A percentile compares a stretch with the other conserved stretches of the same genome.
These are phyloP conservation scores for Ustilago tritici DNA, from an alignment of 1,284 basidiomycete species.

Conservation along the genomic window DNA sequence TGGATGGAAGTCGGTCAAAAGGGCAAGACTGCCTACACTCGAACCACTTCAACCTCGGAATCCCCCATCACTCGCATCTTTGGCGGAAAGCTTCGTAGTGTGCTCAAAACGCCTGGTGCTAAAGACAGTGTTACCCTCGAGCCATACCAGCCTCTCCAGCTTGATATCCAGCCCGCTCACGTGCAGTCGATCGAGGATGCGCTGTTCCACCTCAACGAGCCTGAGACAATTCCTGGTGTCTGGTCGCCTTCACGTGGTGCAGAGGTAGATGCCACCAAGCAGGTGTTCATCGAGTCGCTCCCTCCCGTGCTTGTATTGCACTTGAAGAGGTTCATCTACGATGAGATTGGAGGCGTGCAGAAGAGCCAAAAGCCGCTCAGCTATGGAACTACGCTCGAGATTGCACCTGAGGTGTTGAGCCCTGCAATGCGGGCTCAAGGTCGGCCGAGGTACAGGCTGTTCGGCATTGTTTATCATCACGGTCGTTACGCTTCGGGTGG, in stretches of 20 bases:
- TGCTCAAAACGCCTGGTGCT: constrained; percentile 82
- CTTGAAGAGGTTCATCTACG: constrained; percentile 92
- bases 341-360: constrained; percentile 82
- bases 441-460: constrained; percentile 81
- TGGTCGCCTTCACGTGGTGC: constrained; percentile 67
- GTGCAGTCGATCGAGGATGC: constrained; percentile 87
- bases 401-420: constrained; percentile 71
- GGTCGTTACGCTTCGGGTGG: constrained; percentile 90
- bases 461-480: constrained; percentile 94
- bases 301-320: constrained; percentile 90
- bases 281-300: constrained; percentile 85
- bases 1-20: constrained; percentile 95
- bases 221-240: constrained; percentile 83
- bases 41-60: constrained; percentile 82
- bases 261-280: constrained; percentile 85
- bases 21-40: constrained; percentile 84
- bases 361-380: constrained; percentile 86
- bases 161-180: constrained; percentile 82
- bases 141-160: constrained; percentile 88
- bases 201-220: constrained; percentile 80
- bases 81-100: constrained; percentile 91
- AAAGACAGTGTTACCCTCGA: constrained; percentile 89
- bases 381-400: constrained; percentile 82
- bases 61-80: constrained; percentile 92
- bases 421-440: constrained; percentile 63